phyloP scores from a whole-genome alignment of 1,284 basidiomycete genomes.

The Exobasidium rhododendri region DNA sequence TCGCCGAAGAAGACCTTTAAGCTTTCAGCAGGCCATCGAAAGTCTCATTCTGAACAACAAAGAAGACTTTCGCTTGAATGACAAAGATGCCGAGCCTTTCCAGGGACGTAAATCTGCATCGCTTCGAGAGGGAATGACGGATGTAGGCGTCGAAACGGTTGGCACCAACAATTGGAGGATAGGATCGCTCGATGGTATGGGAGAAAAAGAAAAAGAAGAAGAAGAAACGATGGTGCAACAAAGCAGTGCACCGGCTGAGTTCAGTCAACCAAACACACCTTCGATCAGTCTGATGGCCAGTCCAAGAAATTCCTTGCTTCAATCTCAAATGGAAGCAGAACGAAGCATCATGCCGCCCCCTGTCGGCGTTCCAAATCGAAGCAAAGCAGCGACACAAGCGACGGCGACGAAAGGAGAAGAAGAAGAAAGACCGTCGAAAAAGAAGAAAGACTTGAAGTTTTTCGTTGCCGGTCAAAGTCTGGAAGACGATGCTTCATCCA shows the following conservation, averaged over 20 bases:
- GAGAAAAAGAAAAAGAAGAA: neutral
- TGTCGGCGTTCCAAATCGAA: neutral
- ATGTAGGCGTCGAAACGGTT: neutral
- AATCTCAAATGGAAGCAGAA: neutral
- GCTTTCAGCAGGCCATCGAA: constrained; percentile 44
- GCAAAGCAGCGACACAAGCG: neutral
- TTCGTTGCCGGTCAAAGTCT: neutral
- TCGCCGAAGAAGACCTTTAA: constrained; percentile 34
- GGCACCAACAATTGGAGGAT: neutral
- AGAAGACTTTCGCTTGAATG: neutral
- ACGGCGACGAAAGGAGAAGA: neutral
- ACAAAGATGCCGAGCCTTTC: neutral
- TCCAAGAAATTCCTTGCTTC: neutral
- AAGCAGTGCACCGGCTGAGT: constrained; percentile 9
- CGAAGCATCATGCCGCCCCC: neutral
- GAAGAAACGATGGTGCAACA: constrained; percentile 1
- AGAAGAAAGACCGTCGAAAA: neutral
- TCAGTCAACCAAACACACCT: constrained; percentile 4
- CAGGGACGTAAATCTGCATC: neutral
- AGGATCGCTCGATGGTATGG: neutral
- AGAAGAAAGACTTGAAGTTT: neutral
- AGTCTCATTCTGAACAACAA: constrained; percentile 19
- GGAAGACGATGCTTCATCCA: neutral
- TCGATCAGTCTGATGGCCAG: neutral
- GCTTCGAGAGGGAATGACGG: neutral